Evolutionary conservation across 768 basidiomycete species (phyloP).

Genomic region (Nidularia pulvinata): DNA sequence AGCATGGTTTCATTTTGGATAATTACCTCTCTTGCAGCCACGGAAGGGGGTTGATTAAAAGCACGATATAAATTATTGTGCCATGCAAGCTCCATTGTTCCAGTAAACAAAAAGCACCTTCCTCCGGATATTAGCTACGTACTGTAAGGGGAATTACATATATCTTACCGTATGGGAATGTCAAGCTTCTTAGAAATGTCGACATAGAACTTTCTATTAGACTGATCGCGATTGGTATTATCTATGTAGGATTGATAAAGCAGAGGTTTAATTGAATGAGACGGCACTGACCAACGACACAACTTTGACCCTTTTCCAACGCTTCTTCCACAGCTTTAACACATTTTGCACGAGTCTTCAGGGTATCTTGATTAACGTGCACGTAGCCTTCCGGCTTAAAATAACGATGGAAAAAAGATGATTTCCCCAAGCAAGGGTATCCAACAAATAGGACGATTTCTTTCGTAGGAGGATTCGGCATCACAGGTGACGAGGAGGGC

Average conservation of each 20-base stretch:
- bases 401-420: slow-evolving; percentile 71
- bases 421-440: slow-evolving; percentile 72
- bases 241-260: slow-evolving; percentile 42
- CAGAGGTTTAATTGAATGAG: slow-evolving; percentile 1
- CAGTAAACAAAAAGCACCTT: slow-evolving; percentile 78
- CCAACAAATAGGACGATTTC: slow-evolving; percentile 54
- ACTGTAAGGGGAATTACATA: slow-evolving; percentile 2
- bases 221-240: slow-evolving; percentile 84
- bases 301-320: slow-evolving; percentile 56
- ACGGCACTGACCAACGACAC: slow-evolving; percentile 69
- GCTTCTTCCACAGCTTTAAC: slow-evolving; percentile 59
- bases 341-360: slow-evolving; percentile 78
- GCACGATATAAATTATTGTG: slow-evolving; percentile 94
- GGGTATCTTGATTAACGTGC: slow-evolving; percentile 86
- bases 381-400: slow-evolving; percentile 70
- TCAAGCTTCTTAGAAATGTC: slow-evolving; percentile 57
- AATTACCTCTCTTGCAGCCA: slow-evolving; percentile 37
- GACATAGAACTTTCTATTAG: slow-evolving; percentile 73
- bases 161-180: slow-evolving; percentile 52
- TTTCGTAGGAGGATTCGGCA: slow-evolving; percentile 33
- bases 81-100: slow-evolving; percentile 81
- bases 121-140: background rate
- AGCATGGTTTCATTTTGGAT: background rate
- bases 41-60: slow-evolving; percentile 51
- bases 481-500: slow-evolving; percentile 47